Evolutionary conservation across 768 basidiomycete species (phyloP).

Genomic region (Kondoa malvinella): DNA sequence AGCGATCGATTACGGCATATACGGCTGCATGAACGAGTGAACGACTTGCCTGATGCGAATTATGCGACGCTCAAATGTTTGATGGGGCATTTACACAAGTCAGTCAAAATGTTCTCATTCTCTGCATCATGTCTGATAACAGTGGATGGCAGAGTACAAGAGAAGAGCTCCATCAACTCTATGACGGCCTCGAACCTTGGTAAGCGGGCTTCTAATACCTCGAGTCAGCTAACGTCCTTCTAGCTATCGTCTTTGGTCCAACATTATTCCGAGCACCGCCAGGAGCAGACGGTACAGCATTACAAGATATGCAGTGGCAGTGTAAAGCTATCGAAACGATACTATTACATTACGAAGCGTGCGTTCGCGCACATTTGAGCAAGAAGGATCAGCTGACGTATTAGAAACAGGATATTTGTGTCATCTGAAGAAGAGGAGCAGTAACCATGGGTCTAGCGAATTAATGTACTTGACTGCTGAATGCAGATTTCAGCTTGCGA

Average conservation of each 20-base stretch:
- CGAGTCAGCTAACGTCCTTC: constrained; percentile 63
- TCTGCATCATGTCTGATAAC: not conserved
- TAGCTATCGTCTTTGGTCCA: constrained; percentile 96
- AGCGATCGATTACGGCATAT: constrained; percentile 92
- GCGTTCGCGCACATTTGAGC: not conserved
- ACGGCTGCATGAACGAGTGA: constrained; percentile 86
- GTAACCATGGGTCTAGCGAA: no score
- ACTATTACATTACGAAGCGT: constrained; percentile 55
- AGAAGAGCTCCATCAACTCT: constrained; percentile 55
- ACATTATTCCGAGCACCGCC: constrained; percentile 66
- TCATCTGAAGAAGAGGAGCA: not conserved
- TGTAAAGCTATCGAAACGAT: constrained; percentile 81
- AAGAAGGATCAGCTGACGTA: not conserved
- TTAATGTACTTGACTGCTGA: no score
- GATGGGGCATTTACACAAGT: constrained; percentile 85
- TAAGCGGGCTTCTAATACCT: constrained; percentile 49
- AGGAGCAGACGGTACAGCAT: constrained; percentile 30
- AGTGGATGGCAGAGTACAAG: not conserved
- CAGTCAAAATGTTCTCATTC: constrained; percentile 26
- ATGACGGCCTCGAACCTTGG: constrained; percentile 28
- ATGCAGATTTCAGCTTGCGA: no score
- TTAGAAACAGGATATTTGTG: constrained; percentile 5
- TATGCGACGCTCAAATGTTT: constrained; percentile 93
- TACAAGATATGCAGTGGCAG: constrained; percentile 37
- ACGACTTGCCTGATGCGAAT: constrained; percentile 95